Conservation (phyloP, 2,329 filamentous ascomycete species). For the Colletotrichum somersetense region DNA sequence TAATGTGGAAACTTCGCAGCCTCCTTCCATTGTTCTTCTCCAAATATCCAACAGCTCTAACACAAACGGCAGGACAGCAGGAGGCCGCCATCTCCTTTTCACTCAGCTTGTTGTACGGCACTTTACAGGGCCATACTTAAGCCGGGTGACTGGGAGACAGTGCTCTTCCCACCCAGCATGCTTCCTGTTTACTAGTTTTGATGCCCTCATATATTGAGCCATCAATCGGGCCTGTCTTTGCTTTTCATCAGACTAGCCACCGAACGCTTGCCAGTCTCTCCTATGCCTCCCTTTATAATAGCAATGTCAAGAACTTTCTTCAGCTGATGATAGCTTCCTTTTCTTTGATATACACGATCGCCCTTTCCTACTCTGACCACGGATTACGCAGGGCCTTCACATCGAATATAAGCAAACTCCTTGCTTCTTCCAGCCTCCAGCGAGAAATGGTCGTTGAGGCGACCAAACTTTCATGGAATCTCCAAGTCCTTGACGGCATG, state of each 20-base stretch:
- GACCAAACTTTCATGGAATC: not conserved
- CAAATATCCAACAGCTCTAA: not conserved
- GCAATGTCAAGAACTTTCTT: no score
- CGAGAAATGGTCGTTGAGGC: not conserved
- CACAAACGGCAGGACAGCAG: no score
- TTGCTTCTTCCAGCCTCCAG: not conserved
- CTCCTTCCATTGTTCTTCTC: not conserved
- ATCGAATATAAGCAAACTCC: not conserved
- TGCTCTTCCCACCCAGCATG: not conserved
- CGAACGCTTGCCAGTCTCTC: not conserved
- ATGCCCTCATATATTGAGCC: not conserved
- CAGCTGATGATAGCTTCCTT: not conserved
- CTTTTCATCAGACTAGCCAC: not conserved
- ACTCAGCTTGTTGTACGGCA: not conserved
- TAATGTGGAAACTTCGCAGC: not conserved
- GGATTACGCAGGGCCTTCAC: not conserved
- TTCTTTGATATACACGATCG: not conserved
- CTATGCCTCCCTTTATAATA: not conserved
- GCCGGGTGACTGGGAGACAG: not conserved
- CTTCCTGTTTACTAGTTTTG: not conserved
- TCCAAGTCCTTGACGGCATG: not conserved
- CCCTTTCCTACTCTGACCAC: not conserved
- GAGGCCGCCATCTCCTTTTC: not conserved
- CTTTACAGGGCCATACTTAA: not conserved
- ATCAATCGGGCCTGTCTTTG: not conserved